A percentile compares a stretch with the other conserved stretches of the same genome.
Conservation (phyloP, 176 grass and related monocot genomes). For the Carex pumila region DNA sequence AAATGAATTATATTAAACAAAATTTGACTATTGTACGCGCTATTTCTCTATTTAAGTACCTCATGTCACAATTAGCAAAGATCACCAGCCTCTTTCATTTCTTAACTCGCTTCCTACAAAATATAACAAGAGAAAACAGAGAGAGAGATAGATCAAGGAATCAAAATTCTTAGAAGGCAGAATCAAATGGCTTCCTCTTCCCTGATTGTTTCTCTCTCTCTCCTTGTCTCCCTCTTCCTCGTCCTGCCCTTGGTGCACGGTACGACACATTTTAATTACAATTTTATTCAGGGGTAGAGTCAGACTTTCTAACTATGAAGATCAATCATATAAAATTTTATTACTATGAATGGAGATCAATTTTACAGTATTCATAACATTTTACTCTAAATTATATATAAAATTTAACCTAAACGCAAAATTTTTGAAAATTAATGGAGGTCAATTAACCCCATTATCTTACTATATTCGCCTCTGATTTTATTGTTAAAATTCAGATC, state of each 20-base stretch:
- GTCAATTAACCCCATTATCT: neutral
- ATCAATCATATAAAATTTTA: no score
- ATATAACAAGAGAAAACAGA: neutral
- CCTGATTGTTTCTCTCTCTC: conserved; percentile 1
- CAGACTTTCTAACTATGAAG: no score
- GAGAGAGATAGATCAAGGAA: neutral
- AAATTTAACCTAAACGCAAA: no score
- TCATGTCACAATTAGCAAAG: neutral
- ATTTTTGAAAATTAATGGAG: no score
- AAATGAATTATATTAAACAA: neutral
- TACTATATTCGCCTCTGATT: no score
- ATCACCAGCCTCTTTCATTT: neutral
- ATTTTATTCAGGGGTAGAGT: no score
- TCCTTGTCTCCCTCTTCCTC: conserved; percentile 7
- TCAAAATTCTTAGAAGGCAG: neutral
- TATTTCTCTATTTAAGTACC: neutral
- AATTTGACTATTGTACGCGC: neutral
- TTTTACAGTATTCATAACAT: no score
- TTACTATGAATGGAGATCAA: no score
- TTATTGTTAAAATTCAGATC: neutral
- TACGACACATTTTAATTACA: neutral
- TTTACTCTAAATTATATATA: no score
- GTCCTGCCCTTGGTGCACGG: neutral
- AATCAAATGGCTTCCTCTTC: conserved; percentile 18
- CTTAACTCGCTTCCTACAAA: neutral